Percentiles rank a stretch among this genome's conserved stretches.
These are phyloP conservation scores for Picochlorum costavermella DNA, from an alignment of 139 green algal genomes.

Conservation along the genomic window DNA sequence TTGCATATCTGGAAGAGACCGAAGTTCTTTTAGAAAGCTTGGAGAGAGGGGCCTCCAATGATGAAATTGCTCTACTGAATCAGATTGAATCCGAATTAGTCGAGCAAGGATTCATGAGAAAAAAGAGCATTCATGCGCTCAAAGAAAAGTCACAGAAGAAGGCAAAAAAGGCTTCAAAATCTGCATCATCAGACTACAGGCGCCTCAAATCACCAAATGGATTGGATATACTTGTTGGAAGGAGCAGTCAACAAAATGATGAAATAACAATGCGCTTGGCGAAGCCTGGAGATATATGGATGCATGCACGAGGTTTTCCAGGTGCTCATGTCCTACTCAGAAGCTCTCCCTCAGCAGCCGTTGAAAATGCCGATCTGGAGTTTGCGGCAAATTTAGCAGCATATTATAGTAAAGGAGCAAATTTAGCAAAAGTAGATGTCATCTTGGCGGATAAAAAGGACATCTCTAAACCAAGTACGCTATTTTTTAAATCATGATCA, in stretches of 20 bases:
- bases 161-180: constrained; percentile 22
- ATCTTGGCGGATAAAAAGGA: constrained; percentile 38
- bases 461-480: constrained; percentile 60
- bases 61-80: constrained; percentile 20
- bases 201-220: constrained; percentile 52
- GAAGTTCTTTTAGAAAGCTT: constrained; percentile 31
- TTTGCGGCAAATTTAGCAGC: constrained; percentile 65
- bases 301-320: constrained; percentile 71
- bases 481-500: neutral
- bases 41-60: constrained; percentile 1
- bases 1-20: constrained; percentile 35
- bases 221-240: constrained; percentile 58
- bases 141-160: constrained; percentile 50
- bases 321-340: constrained; percentile 22
- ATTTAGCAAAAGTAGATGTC: constrained; percentile 45
- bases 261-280: constrained; percentile 58
- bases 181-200: constrained; percentile 29
- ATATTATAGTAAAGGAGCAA: constrained; percentile 51
- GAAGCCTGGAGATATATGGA: constrained; percentile 64
- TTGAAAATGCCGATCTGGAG: constrained; percentile 39
- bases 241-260: constrained; percentile 85
- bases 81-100: constrained; percentile 68
- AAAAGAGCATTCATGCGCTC: constrained; percentile 54
- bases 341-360: neutral
- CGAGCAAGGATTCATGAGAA: constrained; percentile 51